Conservation (phyloP, 139 green algal genomes). For the Tetraselmis striata region DNA sequence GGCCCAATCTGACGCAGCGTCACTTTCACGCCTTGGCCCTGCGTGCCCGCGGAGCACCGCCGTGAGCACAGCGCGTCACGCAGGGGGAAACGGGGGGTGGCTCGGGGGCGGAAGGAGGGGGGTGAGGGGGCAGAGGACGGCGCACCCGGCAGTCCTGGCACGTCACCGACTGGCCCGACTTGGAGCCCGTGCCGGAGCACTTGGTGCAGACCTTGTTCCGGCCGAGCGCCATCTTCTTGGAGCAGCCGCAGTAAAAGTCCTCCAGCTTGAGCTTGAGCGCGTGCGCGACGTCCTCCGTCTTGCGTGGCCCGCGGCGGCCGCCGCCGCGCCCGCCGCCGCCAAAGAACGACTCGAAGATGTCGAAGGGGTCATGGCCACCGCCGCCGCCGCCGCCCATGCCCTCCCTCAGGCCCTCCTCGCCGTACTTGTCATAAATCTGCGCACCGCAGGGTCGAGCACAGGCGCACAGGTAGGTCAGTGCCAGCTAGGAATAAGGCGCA, state of each 20-base stretch:
- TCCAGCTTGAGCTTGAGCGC: constrained; percentile 83
- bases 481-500: too few species aligned
- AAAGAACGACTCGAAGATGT: constrained; percentile 89
- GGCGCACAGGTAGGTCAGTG: too few species aligned
- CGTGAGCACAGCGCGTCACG: too few species aligned
- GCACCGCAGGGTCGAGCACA: too few species aligned
- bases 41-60: too few species aligned
- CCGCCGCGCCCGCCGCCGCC: constrained; percentile 47
- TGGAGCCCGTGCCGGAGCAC: constrained; percentile 84
- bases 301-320: constrained; percentile 45
- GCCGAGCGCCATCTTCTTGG: constrained; percentile 86
- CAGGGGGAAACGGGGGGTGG: too few species aligned
- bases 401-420: constrained; percentile 98
- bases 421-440: constrained; percentile 51
- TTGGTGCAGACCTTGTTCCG: constrained; percentile 82
- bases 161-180: constrained; percentile 56
- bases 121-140: too few species aligned
- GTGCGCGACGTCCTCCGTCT: constrained; percentile 93
- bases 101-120: too few species aligned
- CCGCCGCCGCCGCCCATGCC: constrained; percentile 70
- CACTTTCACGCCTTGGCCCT: constrained; percentile 83
- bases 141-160: background rate
- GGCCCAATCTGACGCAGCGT: constrained; percentile 86
- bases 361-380: constrained; percentile 52
- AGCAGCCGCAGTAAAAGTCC: constrained; percentile 81